Evolutionary conservation across 192 early-diverging fungal species (phyloP).

Genomic region (Gaertneriomyces semiglobifer): DNA sequence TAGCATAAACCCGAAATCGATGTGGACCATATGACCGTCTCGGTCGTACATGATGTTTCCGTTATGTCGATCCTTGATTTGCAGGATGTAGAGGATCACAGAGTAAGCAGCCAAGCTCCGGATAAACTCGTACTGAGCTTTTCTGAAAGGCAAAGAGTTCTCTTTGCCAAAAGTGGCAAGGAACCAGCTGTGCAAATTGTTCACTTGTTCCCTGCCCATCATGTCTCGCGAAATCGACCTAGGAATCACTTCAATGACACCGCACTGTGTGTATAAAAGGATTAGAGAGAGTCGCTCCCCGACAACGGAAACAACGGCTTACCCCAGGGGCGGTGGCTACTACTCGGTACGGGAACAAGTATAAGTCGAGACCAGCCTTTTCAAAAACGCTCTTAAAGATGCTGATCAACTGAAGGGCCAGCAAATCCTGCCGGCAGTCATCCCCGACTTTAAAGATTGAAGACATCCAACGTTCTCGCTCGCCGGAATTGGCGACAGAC

Average conservation of each 20-base stretch:
- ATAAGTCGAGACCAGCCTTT: constrained; percentile 86
- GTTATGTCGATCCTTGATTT: constrained; percentile 99
- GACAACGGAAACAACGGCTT: constrained; percentile 5
- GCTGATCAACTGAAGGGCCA: constrained; percentile 95
- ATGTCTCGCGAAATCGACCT: constrained; percentile 95
- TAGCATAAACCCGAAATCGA: constrained; percentile 99
- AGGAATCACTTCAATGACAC: constrained; percentile 98
- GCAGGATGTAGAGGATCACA: constrained; percentile 87
- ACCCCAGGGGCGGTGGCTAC: constrained; percentile 94
- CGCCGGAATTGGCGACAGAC: neutral
- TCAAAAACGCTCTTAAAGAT: constrained; percentile 96
- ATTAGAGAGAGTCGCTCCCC: neutral
- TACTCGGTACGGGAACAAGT: constrained; percentile 94
- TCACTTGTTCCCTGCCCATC: constrained; percentile 97
- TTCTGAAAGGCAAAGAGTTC: constrained; percentile 86
- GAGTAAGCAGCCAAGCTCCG: constrained; percentile 94
- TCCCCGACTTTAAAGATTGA: constrained; percentile 99
- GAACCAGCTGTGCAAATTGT: constrained; percentile 92
- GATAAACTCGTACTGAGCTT: constrained; percentile 90
- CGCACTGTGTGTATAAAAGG: constrained; percentile 57
- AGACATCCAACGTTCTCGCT: constrained; percentile 50
- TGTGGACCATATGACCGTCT: constrained; percentile 94
- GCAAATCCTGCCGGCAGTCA: constrained; percentile 97
- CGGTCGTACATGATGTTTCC: constrained; percentile 99
- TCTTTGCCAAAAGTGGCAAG: constrained; percentile 81